phyloP scores from a whole-genome alignment of 2,329 filamentous ascomycete genomes.

The Endothia cerciana region DNA sequence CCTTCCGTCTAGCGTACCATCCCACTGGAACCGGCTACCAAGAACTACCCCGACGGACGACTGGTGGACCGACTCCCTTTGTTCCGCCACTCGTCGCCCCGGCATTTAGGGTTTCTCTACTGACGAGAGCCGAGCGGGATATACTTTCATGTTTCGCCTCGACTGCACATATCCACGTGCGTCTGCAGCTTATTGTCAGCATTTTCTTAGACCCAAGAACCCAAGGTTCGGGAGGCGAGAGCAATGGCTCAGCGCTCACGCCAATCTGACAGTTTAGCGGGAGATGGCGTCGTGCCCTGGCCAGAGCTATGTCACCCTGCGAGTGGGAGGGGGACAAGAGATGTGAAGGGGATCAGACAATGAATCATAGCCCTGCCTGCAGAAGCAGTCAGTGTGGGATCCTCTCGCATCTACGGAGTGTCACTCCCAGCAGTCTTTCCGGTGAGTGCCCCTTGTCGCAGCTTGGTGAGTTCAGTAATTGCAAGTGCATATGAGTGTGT shows the following conservation, averaged over 20 bases:
- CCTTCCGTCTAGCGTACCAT: slow-evolving; percentile 24
- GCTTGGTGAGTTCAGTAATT: background rate
- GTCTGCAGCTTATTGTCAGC: slow-evolving; percentile 19
- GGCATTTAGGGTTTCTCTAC: slow-evolving; percentile 14
- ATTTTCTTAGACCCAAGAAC: slow-evolving; percentile 4
- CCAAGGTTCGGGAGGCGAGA: background rate
- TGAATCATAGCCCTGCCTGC: slow-evolving; percentile 15
- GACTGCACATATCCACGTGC: background rate
- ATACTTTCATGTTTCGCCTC: background rate
- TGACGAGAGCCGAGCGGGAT: slow-evolving; percentile 4
- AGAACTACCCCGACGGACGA: background rate
- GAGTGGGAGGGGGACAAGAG: background rate
- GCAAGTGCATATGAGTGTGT: background rate
- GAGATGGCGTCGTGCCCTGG: slow-evolving; percentile 4
- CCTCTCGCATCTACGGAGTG: background rate
- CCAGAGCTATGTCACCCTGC: slow-evolving; percentile 17
- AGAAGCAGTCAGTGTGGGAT: background rate
- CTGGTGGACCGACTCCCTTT: background rate
- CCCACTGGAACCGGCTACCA: slow-evolving; percentile 26
- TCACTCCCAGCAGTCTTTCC: background rate
- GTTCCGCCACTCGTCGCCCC: background rate
- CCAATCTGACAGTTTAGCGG: slow-evolving; percentile 5
- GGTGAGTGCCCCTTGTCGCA: background rate
- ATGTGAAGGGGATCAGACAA: slow-evolving; percentile 11
- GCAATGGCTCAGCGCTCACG: slow-evolving; percentile 9